Evolutionary conservation across 805 yeast species (phyloP), one percentile per base, ranked within the genome.

Genomic region (Yamadazyma phyllophila): DNA sequence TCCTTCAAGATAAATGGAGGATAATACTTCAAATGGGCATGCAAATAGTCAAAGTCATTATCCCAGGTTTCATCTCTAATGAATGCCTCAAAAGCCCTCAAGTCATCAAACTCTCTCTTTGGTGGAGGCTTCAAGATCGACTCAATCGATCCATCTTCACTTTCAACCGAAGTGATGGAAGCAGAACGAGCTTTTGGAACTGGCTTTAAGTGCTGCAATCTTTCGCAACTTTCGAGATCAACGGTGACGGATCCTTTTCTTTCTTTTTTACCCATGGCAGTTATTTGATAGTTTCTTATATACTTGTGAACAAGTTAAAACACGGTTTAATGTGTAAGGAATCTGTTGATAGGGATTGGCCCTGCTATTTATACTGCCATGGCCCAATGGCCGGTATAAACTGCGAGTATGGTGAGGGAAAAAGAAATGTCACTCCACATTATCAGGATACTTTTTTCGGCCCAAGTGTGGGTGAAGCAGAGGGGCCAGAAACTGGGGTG

Each of bases 11-110:
- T 78, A 60, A 85, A 85, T 41, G 92, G 92, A 15, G 94, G 94
- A 57, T 80, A 73, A 64, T 85, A 85, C 41, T 71, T 72, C 49
- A 85, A 68, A 50, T 78, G 82, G 31, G 87, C 86, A 58, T 83
- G 85, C 53, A 82, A 67, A 55, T 81, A 77, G 59, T 81, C 87
- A 54, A 77, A 82, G 48, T 85, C 91, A 50, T 84, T 82, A 62
- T 85, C 91, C 77, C 87, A 83, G 2, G 85, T 79, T 58, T 84
- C 91, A 59, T 82, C 87, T 57, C 81, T 75, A 48, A 85, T 69
- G 61, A 71, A 85, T 20, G 74, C 71, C 58, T 82, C 88, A 58
- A 85, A 85, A 13, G 79, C 73, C 14, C 70, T 71, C 49, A 85
- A 65, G 43, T 78, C 83, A 39, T 85, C 91, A 63, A 85, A 85